Evolutionary conservation across 345 rosid species (phyloP), one percentile per base, ranked within the genome.

Genomic region (Brassica incana): DNA sequence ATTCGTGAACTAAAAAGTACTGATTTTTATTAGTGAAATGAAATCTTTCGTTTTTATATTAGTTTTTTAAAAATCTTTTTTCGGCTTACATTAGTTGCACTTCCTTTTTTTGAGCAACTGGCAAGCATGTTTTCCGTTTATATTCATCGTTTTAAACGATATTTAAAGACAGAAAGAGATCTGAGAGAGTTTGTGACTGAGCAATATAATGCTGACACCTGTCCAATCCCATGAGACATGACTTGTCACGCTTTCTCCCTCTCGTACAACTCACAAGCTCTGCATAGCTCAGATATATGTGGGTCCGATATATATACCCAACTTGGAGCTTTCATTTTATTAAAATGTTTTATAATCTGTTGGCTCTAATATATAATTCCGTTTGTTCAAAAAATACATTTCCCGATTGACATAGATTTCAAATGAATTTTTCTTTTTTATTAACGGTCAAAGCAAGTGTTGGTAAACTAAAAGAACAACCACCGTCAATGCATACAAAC

Each of bases 161-260:
- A 52, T 52, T n/a, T 14, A 14, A 66, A 72, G 43, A 50, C 5
- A 40, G 67, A 79, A 29, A 12, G 9, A 75, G 61, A 75, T 69
- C 54, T 36, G 66, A 75, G 38, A 10, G 52, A 70, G 33, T 65
- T 71, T 70, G 73, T 73, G 77, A 76, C 83, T 71, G 65, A 65
- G 69, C 74, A 66, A 76, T 59, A 33, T 8, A 5, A 0, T 71
- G 59, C 25, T 76, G 83, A 71, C 83, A 81, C 65, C 63, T 81
- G 83, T 71, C 73, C 70, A 56, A 43, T 76, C 83, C 77, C 43
- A 38, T 43, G 67, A 27, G 56, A 48, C 77, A 65, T 76, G 77
- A 66, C 77, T 32, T 66, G 65, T 81, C 77, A 6, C 67, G 0
- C 66, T 20, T 52, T 8, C 60, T 0, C 25, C 25, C 52, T 67